A percentile compares a stretch with the other conserved stretches of the same genome.
phyloP scores from a whole-genome alignment of 495 filamentous ascomycete species.

The Penicillium cosmopolitanum region DNA sequence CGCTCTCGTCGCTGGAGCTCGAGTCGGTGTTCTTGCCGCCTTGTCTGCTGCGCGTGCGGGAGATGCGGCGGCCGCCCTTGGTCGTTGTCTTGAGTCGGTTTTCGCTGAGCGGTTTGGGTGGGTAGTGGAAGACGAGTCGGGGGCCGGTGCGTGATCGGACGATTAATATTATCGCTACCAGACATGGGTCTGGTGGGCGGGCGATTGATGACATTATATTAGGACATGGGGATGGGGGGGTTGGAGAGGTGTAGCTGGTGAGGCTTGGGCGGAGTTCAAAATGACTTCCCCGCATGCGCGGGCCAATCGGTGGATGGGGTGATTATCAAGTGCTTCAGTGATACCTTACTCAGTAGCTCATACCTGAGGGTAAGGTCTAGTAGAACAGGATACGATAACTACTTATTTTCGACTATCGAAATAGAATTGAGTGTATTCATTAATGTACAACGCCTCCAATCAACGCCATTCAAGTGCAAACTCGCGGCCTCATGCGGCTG shows the following conservation, averaged over 20 bases:
- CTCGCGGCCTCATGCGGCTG: background rate
- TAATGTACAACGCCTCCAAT: conserved; percentile 27
- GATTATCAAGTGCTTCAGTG: background rate
- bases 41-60: conserved; percentile 35
- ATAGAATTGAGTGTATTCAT: conserved; percentile 18
- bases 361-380: too few relatives aligned
- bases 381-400: background rate
- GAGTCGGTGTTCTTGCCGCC: conserved; percentile 44
- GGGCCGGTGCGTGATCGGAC: conserved; percentile 81
- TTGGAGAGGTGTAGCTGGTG: conserved; percentile 15
- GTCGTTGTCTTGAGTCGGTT: conserved; percentile 39
- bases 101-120: conserved; percentile 60
- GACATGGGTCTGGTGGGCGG: conserved; percentile 61
- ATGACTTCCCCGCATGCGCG: conserved; percentile 25
- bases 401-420: background rate
- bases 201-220: conserved; percentile 51
- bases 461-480: conserved; percentile 17
- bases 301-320: conserved; percentile 13
- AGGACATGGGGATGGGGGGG: conserved; percentile 10
- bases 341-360: too few relatives aligned
- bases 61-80: conserved; percentile 40
- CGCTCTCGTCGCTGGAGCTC: conserved; percentile 51
- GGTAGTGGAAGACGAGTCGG: conserved; percentile 90
- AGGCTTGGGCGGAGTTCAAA: conserved; percentile 23
- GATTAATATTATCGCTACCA: conserved; percentile 80